phyloP scores from a whole-genome alignment of 2,329 filamentous ascomycete genomes.

The Arthrobotrys musiformis region DNA sequence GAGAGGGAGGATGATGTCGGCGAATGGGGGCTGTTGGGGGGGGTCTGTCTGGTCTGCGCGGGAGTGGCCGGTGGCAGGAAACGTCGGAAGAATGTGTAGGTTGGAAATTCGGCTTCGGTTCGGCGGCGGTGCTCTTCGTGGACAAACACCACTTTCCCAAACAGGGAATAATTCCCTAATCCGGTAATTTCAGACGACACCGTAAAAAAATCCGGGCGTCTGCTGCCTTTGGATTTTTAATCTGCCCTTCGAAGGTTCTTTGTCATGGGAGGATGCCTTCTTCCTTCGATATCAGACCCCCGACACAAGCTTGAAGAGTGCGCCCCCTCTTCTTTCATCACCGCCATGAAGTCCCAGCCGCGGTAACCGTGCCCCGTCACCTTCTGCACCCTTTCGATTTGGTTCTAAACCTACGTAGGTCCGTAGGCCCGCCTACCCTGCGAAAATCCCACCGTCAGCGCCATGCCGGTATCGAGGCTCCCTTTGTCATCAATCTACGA shows the following conservation, averaged over 20 bases:
- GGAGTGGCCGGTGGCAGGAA: neutral
- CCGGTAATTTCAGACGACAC: neutral
- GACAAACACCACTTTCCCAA: neutral
- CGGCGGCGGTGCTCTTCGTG: neutral
- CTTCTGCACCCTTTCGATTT: neutral
- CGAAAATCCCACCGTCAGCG: neutral
- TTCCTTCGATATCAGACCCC: neutral
- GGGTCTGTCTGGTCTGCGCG: neutral
- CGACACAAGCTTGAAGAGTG: constrained; percentile 11
- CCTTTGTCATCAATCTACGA: constrained; percentile 23
- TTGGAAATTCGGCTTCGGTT: constrained; percentile 12
- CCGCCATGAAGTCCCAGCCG: constrained; percentile 32
- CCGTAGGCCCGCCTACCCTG: too few species aligned
- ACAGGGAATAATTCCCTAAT: neutral
- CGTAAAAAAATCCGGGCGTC: neutral
- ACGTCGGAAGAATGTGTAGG: constrained; percentile 8
- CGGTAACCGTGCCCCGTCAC: constrained; percentile 25
- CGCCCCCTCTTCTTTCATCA: constrained; percentile 14
- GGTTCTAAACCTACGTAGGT: neutral
- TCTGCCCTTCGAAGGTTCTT: too few species aligned
- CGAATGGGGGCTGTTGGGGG: too few species aligned
- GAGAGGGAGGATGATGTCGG: neutral
- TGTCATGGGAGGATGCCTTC: too few species aligned
- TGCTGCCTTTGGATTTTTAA: too few species aligned
- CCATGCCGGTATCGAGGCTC: constrained; percentile 42